These are phyloP conservation scores for Lupinus albus DNA, from an alignment of 306 rosid genomes.

Conservation along the genomic window DNA sequence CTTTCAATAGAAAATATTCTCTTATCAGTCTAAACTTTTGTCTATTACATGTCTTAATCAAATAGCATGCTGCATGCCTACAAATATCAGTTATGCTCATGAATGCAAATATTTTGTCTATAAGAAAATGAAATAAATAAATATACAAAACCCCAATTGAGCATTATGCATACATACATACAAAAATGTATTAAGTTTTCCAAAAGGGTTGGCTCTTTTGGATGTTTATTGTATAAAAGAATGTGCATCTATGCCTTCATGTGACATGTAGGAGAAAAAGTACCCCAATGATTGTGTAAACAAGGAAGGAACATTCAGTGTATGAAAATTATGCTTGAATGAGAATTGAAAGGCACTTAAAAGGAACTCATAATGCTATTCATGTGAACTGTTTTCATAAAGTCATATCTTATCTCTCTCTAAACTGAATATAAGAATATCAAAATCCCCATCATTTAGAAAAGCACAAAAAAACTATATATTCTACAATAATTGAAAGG, in stretches of 20 bases:
- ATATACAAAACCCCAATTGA: background rate
- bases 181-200: constrained; percentile 17
- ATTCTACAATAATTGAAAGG: constrained; percentile 48
- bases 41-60: constrained; percentile 43
- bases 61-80: constrained; percentile 30
- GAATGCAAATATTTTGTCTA: constrained; percentile 5
- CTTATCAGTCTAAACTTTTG: constrained; percentile 32
- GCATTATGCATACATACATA: constrained; percentile 22
- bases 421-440: constrained; percentile 48
- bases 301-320: constrained; percentile 48
- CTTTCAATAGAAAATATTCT: constrained; percentile 41
- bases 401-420: constrained; percentile 30
- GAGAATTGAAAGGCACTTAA: constrained; percentile 54
- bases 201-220: constrained; percentile 37
- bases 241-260: constrained; percentile 59
- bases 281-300: constrained; percentile 34
- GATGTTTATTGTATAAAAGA: constrained; percentile 46
- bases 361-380: constrained; percentile 46
- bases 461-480: constrained; percentile 42
- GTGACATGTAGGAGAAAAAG: constrained; percentile 53
- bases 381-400: constrained; percentile 51
- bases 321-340: constrained; percentile 45
- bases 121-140: constrained; percentile 18
- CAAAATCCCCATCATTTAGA: constrained; percentile 40
- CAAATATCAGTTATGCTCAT: constrained; percentile 10